Base-by-base conservation (phyloP, 805 yeast genomes). In the Barnettozyma sp. region DNA sequence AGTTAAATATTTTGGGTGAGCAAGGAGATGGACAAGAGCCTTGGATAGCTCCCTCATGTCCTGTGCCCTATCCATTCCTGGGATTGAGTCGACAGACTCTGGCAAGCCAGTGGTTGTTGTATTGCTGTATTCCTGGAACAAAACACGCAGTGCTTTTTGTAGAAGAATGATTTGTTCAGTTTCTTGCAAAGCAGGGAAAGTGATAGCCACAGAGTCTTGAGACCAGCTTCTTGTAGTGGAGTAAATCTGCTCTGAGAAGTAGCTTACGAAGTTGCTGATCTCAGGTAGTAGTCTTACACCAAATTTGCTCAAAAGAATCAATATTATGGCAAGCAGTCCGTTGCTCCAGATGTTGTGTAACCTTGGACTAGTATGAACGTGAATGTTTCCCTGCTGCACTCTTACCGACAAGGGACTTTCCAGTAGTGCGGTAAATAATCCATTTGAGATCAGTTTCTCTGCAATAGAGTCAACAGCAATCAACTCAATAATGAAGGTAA, bases 311-410 rank as follows among this genome's bases (percentile, higher is more conserved):
- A 85, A 52, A 12, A 84, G 57, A 1, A 73, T 62, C 33, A 84
- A 59, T 15, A 82, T 60, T 5, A 84, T 72, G 0, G 92, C 78
- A 21, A 88, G 62, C 13, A 88, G 59, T 1, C 95, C 95, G 49
- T 79, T 76, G n/a, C 76, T 71, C 97, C 97, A 88, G n/a, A 83
- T 63, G 35, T 72, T 68, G 54, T 87, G 90, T 40, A 82, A 58
- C 32, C 72, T 70, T 1, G 83, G 70, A 4, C 73, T 56, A 1
- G 59, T 50, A 25, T 65, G 66, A 2, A 82, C 70, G 11, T 66
- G 62, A 3, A 84, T 58, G 7, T 70, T 70, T 1, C 94, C 95
- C 5, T 68, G 63, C 51, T 80, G 85, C 26, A 88, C 73, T 2
- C 67, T 66, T 18, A 66, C 58, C 0, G 94, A 80, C 1, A 84